A percentile compares a stretch with the other conserved stretches of the same genome.
Conservation (phyloP, 495 filamentous ascomycete genomes). For the Elasticomyces elasticus region DNA sequence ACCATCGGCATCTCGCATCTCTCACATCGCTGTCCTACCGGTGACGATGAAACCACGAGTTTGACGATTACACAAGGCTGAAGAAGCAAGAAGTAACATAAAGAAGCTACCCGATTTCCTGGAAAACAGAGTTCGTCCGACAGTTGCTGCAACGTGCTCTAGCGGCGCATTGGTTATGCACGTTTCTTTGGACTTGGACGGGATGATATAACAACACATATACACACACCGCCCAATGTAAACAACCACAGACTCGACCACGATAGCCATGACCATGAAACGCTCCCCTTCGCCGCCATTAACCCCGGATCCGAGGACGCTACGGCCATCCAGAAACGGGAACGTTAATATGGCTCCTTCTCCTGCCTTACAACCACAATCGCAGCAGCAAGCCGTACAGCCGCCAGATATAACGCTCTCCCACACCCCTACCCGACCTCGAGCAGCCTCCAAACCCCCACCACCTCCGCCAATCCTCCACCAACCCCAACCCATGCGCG, state of each 20-base stretch:
- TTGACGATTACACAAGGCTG: too few species aligned
- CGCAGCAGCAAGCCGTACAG: slow-evolving; percentile 1
- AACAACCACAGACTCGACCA: not conserved
- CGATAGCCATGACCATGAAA: slow-evolving; percentile 1
- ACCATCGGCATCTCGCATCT: too few species aligned
- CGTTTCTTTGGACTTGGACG: too few species aligned
- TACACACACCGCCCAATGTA: too few species aligned
- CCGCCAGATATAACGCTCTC: not conserved
- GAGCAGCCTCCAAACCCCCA: slow-evolving; percentile 22
- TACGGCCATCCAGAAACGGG: not conserved
- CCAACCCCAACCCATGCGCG: slow-evolving; percentile 29
- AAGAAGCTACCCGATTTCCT: too few species aligned
- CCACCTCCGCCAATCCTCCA: slow-evolving; percentile 6
- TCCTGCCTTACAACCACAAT: not conserved
- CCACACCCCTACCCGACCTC: slow-evolving; percentile 15
- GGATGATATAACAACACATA: too few species aligned
- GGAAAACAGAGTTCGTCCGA: too few species aligned
- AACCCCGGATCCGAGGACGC: slow-evolving; percentile 11
- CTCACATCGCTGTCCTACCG: too few species aligned
- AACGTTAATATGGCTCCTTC: not conserved
- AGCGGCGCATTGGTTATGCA: too few species aligned
- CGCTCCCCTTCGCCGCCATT: slow-evolving; percentile 17
- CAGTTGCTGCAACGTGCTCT: too few species aligned
- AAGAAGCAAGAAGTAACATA: too few species aligned
- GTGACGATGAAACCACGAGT: too few species aligned